Base-by-base conservation (phyloP, 495 filamentous ascomycete genomes). In the Thermothielavioides terrestris region DNA sequence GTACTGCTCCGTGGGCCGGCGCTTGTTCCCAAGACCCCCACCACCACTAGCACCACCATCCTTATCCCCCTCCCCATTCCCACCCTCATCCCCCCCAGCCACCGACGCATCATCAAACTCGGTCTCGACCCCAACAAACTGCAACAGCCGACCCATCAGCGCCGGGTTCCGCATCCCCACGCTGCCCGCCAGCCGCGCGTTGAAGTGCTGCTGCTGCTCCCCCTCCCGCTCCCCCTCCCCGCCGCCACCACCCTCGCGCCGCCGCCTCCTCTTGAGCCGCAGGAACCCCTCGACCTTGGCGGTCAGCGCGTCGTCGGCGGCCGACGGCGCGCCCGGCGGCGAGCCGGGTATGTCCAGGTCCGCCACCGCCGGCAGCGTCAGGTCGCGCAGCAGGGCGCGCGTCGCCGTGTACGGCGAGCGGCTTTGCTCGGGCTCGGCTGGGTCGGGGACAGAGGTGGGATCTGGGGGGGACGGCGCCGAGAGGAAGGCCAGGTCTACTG, bases 201-300 rank as follows among this genome's bases (percentile, higher is more conserved):
- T 96, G 74, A 98, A 96, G 68, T 98, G 94, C 26, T n/a, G n/a
- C 4, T 34, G 11, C n/a, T n/a, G 27, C 27, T 30, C 27, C 27
- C 11, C 27, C 27, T 30, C 6, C 27, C 11, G 6, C 27, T 30
- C 27, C 27, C 11, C 27, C 27, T 30, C 27, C 27, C 11, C 27
- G 6, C 27, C 27, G 6, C 27, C 27, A 6, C 6, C 27, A 6
- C 11, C 27, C 27, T 30, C 31, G 9, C 6, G 31, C n/a, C n/a
- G n/a, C 55, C 87, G 80, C 44, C 80, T 82, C 36, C 63, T 60
- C 67, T 96, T 98, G 37, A 96, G 73, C 21, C 78, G 73, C 1
- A 95, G 79, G 65, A 98, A 96, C 58, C 83, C 84, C 44, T 79
- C 73, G 56, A 95, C 86, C 55, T 94, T 95, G 42, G 76, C 74